These are phyloP conservation scores for Chamaecyparis obtusa DNA, from an alignment of 75 land plant species.

Conservation along the genomic window DNA sequence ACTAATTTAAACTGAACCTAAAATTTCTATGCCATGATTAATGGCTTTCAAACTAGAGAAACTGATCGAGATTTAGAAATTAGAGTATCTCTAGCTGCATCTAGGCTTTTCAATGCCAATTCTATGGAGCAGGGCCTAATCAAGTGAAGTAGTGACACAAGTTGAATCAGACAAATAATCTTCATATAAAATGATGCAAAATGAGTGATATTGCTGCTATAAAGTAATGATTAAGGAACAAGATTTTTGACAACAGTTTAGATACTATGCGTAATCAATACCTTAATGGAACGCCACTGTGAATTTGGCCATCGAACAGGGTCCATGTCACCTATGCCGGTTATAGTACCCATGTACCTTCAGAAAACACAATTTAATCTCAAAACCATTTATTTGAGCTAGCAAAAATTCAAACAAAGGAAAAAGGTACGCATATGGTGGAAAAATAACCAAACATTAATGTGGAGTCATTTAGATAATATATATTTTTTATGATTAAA, in stretches of 20 bases:
- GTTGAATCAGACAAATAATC: not conserved
- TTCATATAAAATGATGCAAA: not conserved
- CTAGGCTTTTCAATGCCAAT: not conserved
- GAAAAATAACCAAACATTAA: not conserved
- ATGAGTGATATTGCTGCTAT: not conserved
- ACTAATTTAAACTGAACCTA: not conserved
- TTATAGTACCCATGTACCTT: conserved; percentile 75
- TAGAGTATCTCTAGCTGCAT: not conserved
- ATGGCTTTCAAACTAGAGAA: not conserved
- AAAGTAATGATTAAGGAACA: not conserved
- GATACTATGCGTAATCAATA: not conserved
- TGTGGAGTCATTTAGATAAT: not conserved
- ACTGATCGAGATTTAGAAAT: not conserved
- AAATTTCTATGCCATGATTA: not conserved
- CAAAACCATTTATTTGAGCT: not conserved
- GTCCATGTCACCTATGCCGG: conserved; percentile 89
- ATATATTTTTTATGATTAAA: not conserved
- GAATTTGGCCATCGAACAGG: conserved; percentile 82
- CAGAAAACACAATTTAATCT: not conserved
- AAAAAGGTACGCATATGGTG: not conserved
- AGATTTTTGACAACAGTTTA: not conserved
- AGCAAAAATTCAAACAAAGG: not conserved
- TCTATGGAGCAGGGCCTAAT: not conserved
- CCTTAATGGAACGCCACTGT: conserved; percentile 83
- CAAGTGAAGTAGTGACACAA: not conserved